Evolutionary conservation across 331 rosid species (phyloP).

Genomic region (Malus hybrid): DNA sequence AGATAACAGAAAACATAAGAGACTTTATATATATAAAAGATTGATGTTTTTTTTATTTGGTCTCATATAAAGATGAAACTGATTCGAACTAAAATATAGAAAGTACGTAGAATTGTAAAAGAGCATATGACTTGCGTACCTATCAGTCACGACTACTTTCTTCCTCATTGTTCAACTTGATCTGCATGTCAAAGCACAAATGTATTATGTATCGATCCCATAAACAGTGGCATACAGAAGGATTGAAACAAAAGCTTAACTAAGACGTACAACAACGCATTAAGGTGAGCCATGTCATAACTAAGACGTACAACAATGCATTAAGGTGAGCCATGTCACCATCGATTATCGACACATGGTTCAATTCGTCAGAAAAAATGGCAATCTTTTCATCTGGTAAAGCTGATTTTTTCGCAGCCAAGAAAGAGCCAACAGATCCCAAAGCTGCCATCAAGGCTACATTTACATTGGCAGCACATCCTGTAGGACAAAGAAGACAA

Average conservation of each 20-base stretch:
- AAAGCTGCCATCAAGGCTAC: conserved; percentile 84
- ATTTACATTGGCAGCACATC: conserved; percentile 97
- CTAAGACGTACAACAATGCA: conserved; percentile 60
- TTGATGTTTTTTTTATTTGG: too few species aligned
- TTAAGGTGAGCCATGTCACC: conserved; percentile 91
- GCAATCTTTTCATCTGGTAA: conserved; percentile 64
- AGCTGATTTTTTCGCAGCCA: conserved; percentile 41
- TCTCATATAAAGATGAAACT: too few species aligned
- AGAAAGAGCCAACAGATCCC: conserved; percentile 68
- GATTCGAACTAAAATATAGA: too few species aligned
- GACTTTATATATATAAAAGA: neutral
- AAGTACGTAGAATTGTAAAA: neutral
- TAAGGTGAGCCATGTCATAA: conserved; percentile 75
- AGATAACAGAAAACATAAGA: neutral
- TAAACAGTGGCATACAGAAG: neutral
- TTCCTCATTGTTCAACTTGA: conserved; percentile 56
- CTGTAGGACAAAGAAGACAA: conserved; percentile 98
- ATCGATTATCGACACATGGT: conserved; percentile 92
- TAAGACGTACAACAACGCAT: conserved; percentile 63
- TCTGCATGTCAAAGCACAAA: conserved; percentile 39
- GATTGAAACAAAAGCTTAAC: neutral
- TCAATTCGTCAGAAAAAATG: conserved; percentile 77
- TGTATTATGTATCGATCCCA: neutral
- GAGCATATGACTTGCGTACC: conserved; percentile 35
- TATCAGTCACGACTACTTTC: conserved; percentile 87